Conservation (phyloP, 2,329 filamentous ascomycete genomes). For the Curvularia lunata region DNA sequence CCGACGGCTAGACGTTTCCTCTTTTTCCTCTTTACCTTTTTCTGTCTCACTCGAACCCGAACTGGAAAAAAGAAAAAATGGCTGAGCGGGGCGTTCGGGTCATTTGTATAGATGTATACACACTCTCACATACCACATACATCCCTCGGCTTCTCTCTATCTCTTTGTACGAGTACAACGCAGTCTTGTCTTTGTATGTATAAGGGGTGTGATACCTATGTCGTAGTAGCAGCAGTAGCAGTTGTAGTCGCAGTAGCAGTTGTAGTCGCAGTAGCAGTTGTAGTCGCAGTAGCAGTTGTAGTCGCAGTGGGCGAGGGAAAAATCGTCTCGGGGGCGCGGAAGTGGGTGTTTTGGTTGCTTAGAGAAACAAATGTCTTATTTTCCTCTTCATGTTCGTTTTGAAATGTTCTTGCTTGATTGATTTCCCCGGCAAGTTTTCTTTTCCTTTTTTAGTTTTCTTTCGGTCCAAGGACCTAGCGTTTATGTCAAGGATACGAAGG, state of each 20-base stretch:
- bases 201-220: conserved; percentile 12
- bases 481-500: too few relatives aligned
- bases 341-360: conserved; percentile 7
- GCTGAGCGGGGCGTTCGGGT: neutral
- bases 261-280: neutral
- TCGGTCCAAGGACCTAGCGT: too few relatives aligned
- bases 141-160: neutral
- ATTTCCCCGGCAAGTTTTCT: conserved; percentile 14
- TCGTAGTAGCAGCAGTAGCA: neutral
- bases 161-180: conserved; percentile 10
- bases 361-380: neutral
- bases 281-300: neutral
- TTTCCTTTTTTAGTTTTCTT: neutral
- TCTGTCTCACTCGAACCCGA: too few relatives aligned
- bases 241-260: neutral
- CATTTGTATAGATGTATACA: conserved; percentile 5
- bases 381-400: neutral
- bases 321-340: neutral
- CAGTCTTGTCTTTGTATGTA: conserved; percentile 20
- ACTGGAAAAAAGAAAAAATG: conserved; percentile 1
- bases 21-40: neutral
- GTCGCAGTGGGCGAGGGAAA: neutral
- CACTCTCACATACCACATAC: neutral
- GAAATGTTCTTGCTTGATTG: conserved; percentile 10
- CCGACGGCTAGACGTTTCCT: neutral